Evolutionary conservation across 768 basidiomycete species (phyloP), one percentile per base, ranked within the genome.

Genomic region (Podaxis carcinomalis): DNA sequence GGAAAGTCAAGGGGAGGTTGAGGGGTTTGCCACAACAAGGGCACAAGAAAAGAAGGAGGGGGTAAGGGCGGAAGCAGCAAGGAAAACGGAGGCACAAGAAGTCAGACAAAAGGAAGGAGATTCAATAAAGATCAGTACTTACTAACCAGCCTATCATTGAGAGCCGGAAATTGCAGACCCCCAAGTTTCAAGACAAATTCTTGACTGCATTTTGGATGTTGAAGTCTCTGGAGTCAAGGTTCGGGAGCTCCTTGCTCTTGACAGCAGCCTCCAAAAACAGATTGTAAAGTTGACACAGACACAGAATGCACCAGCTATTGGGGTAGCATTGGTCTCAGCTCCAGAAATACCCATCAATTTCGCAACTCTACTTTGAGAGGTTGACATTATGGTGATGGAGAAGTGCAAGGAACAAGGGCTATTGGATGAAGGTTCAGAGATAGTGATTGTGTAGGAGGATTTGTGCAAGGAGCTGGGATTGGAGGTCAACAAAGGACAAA

Each of bases 361-460:
- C 52, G 13, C 27, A 35, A 57, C 54, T n/a, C 46, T 53, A 10
- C 55, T 66, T 39, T 60, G 61, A n/a, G 63, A 65, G 39, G 23
- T 63, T 2, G 54, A 61, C 1, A 53, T 69, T 5, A 16, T 44
- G 11, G 54, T 66, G 7, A 50, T n/a, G 23, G 63, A 62, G 23
- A 35, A 35, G 27, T 5, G 32, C 3, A 56, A n/a, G 16, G 57
- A 58, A 39, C 19, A 58, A 32, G 64, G 58, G n/a, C 51, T 65
- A 19, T 32, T 67, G 32, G 63, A 67, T 42, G 63, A 67, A 14
- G 56, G 69, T 14, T 70, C 66, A 6, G 66, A 71, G 40, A 70
- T 72, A 19, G 67, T 72, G 16, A 57, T 72, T 5, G 59, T 72
- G 3, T 3, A 57, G 0, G 61, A 64, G 14, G 67, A 71, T 37